Percentiles rank a stretch among this genome's conserved stretches.
phyloP scores from a whole-genome alignment of 495 filamentous ascomycete species.

The Bathelium albidoporum region DNA sequence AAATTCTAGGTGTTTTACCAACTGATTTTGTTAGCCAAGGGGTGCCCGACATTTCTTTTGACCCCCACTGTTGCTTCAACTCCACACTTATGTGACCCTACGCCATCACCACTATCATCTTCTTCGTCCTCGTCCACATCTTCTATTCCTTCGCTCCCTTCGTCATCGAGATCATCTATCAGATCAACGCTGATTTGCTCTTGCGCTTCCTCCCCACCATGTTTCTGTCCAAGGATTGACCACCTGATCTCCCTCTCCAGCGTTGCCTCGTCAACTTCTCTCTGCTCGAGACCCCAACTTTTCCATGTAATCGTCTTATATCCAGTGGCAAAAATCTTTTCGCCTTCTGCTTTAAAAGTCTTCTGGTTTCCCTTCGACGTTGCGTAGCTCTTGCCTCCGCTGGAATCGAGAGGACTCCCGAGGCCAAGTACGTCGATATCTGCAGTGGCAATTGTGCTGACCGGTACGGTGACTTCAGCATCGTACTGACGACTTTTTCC shows the following conservation, averaged over 20 bases:
- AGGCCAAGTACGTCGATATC: conserved; percentile 8
- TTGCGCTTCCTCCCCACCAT: conserved; percentile 5
- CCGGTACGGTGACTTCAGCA: background rate
- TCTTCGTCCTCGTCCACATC: conserved; percentile 6
- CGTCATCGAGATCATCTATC: conserved; percentile 7
- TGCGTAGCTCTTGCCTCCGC: background rate
- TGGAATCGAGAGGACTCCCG: conserved; percentile 3
- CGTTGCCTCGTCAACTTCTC: conserved; percentile 7
- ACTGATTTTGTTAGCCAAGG: too few relatives aligned
- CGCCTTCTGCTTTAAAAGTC: conserved; percentile 7
- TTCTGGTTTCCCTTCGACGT: conserved; percentile 4
- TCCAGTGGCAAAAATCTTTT: conserved; percentile 10
- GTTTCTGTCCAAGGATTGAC: conserved; percentile 10
- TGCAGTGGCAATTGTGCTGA: conserved; percentile 9
- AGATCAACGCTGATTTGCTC: conserved; percentile 12
- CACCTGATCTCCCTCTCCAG: conserved; percentile 14
- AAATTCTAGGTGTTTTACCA: too few relatives aligned
- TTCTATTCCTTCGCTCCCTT: background rate
- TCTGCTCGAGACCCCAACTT: conserved; percentile 10
- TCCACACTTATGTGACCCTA: background rate
- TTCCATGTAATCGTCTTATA: conserved; percentile 16
- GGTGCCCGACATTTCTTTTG: too few relatives aligned
- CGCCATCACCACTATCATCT: conserved; percentile 6
- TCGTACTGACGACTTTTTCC: background rate
- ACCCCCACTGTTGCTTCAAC: too few relatives aligned